These are phyloP conservation scores for Fusarium coicis DNA, from an alignment of 2,329 filamentous ascomycete species.

Conservation along the genomic window DNA sequence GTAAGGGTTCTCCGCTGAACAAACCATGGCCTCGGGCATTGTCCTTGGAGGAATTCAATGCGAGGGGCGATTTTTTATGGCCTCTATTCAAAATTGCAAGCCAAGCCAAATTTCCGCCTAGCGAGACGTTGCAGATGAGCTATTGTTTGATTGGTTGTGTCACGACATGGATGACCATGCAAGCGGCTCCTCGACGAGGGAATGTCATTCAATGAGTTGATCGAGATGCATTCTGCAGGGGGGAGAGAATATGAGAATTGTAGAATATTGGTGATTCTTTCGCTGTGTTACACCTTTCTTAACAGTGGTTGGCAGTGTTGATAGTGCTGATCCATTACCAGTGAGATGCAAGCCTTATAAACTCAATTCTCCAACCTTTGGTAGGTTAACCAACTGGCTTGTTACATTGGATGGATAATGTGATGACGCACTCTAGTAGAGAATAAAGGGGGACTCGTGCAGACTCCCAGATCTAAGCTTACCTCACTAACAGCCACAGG, in stretches of 20 bases:
- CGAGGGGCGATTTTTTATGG: not conserved
- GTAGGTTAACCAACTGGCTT: not conserved
- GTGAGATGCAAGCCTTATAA: not conserved
- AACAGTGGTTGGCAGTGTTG: not conserved
- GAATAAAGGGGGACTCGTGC: not conserved
- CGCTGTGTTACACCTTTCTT: not conserved
- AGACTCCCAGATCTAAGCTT: constrained; percentile 5
- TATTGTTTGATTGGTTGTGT: constrained; percentile 13
- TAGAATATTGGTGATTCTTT: not conserved
- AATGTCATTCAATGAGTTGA: constrained; percentile 22
- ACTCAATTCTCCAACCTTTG: not conserved
- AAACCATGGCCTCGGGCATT: not conserved
- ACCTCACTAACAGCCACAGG: not conserved
- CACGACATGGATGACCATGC: constrained; percentile 15
- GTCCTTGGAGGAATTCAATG: not conserved
- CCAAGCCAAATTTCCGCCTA: constrained; percentile 34
- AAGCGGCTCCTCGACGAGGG: constrained; percentile 20
- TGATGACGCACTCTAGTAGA: constrained; percentile 1
- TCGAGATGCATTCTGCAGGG: constrained; percentile 30
- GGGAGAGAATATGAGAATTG: not conserved
- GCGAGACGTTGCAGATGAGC: constrained; percentile 20
- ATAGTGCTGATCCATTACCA: not conserved
- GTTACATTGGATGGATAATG: not conserved
- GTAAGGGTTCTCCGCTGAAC: not conserved
- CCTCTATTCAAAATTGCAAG: constrained; percentile 6